Percentiles rank a stretch among this genome's conserved stretches.
Conservation (phyloP, 2,329 filamentous ascomycete species). For the Hymenoscyphus infarciens region DNA sequence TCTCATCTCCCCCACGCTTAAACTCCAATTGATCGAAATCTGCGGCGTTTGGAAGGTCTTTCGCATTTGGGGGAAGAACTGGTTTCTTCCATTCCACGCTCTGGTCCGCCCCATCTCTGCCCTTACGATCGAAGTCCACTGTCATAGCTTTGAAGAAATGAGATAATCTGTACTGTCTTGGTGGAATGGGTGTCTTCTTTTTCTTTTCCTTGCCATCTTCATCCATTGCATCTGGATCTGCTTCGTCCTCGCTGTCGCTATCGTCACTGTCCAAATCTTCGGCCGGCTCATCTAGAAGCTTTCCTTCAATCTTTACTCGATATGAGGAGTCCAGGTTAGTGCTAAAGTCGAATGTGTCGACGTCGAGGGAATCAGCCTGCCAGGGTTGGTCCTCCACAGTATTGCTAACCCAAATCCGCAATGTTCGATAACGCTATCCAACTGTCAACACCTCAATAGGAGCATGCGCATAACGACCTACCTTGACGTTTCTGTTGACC, state of each 20-base stretch:
- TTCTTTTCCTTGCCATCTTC: slow-evolving; percentile 49
- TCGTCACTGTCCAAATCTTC: slow-evolving; percentile 47
- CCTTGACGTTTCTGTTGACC: slow-evolving; percentile 69
- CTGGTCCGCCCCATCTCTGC: slow-evolving; percentile 51
- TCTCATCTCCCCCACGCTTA: slow-evolving; percentile 87
- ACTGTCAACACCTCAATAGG: neutral
- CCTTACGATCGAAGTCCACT: slow-evolving; percentile 66
- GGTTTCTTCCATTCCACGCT: slow-evolving; percentile 86
- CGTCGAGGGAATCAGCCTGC: slow-evolving; percentile 68
- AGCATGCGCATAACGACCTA: slow-evolving; percentile 35
- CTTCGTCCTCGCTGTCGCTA: slow-evolving; percentile 47
- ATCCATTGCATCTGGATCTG: slow-evolving; percentile 46
- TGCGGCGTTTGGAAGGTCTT: slow-evolving; percentile 54
- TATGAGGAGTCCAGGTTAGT: slow-evolving; percentile 76
- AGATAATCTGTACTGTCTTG: slow-evolving; percentile 59
- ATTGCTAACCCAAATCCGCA: slow-evolving; percentile 94
- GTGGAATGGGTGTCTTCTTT: slow-evolving; percentile 37
- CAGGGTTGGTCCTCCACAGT: slow-evolving; percentile 91
- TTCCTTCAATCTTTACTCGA: slow-evolving; percentile 87
- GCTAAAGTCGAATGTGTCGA: slow-evolving; percentile 78
- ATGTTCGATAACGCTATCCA: slow-evolving; percentile 67
- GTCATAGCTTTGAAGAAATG: slow-evolving; percentile 80
- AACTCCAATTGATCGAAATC: slow-evolving; percentile 93
- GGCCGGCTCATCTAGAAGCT: slow-evolving; percentile 68
- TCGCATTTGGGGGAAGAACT: slow-evolving; percentile 46